phyloP scores from a whole-genome alignment of 1,284 basidiomycete species.

The Abortiporus biennis region DNA sequence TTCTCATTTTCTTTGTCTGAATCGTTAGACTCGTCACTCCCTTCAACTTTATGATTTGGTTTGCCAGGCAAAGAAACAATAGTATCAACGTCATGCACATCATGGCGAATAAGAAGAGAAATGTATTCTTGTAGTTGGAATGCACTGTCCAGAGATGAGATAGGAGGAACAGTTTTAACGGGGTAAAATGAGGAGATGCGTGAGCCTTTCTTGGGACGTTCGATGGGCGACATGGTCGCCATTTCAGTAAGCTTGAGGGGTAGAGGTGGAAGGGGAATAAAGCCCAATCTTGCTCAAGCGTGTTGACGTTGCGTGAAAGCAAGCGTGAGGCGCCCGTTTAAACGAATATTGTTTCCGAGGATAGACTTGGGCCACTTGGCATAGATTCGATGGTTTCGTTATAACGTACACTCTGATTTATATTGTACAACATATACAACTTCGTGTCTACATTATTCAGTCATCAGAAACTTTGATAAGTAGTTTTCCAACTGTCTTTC shows the following conservation, averaged over 20 bases:
- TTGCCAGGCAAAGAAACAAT: slow-evolving; percentile 72
- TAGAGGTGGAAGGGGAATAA: no score
- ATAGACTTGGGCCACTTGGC: no score
- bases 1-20: slow-evolving; percentile 34
- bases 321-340: no score
- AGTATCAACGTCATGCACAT: slow-evolving; percentile 83
- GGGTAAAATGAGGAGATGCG: slow-evolving; percentile 76
- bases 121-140: slow-evolving; percentile 97
- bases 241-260: no score
- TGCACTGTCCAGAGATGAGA: slow-evolving; percentile 77
- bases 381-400: no score
- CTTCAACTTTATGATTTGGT: slow-evolving; percentile 13
- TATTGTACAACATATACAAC: no score
- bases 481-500: slow-evolving; percentile 81
- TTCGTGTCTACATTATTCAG: no score
- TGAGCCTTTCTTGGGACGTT: slow-evolving; percentile 66
- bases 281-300: no score
- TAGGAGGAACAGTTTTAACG: slow-evolving; percentile 56
- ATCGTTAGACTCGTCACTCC: slow-evolving; percentile 21
- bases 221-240: no score
- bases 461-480: slow-evolving; percentile 50
- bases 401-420: no score
- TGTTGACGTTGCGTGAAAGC: no score
- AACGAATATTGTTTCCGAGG: no score
- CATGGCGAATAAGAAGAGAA: slow-evolving; percentile 74